phyloP scores from a whole-genome alignment of 306 rosid genomes.

The Dicorynia guianensis region DNA sequence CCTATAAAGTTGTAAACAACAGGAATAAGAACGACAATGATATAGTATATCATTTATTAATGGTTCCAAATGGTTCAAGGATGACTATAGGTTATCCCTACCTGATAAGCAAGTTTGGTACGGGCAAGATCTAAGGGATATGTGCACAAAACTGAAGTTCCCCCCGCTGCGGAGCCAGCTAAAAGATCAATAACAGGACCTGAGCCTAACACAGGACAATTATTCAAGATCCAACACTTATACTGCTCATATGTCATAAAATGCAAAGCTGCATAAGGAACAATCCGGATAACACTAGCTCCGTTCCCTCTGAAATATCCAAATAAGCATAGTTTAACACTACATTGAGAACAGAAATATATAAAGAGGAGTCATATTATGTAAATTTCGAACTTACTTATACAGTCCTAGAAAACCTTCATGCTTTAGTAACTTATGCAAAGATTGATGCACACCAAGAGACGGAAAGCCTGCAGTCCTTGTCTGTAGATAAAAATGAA shows the following conservation, averaged over 20 bases:
- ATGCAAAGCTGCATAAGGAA: constrained; percentile 97
- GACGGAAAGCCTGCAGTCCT: constrained; percentile 83
- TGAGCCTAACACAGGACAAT: constrained; percentile 70
- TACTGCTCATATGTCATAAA: constrained; percentile 97
- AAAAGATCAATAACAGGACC: constrained; percentile 93
- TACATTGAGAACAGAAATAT: background rate
- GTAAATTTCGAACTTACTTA: constrained; percentile 60
- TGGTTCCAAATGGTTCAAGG: constrained; percentile 34
- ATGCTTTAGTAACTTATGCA: constrained; percentile 68
- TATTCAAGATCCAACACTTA: constrained; percentile 79
- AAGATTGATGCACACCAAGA: constrained; percentile 78
- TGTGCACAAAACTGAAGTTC: constrained; percentile 89
- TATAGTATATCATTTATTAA: background rate
- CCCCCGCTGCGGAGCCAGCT: constrained; percentile 97
- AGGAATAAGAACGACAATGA: constrained; percentile 22
- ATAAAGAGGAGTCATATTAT: background rate
- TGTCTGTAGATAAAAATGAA: constrained; percentile 54
- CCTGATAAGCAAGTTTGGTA: constrained; percentile 98
- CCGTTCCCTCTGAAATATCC: constrained; percentile 85
- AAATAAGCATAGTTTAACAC: constrained; percentile 30
- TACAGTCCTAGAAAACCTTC: constrained; percentile 90
- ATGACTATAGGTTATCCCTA: constrained; percentile 32
- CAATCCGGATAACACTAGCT: constrained; percentile 86
- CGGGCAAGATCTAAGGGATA: constrained; percentile 98
- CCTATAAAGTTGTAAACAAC: constrained; percentile 50